Percentiles rank a stretch among this genome's conserved stretches.
Evolutionary conservation across 345 rosid species (phyloP).

Genomic region (Bruguiera gymnorhiza): DNA sequence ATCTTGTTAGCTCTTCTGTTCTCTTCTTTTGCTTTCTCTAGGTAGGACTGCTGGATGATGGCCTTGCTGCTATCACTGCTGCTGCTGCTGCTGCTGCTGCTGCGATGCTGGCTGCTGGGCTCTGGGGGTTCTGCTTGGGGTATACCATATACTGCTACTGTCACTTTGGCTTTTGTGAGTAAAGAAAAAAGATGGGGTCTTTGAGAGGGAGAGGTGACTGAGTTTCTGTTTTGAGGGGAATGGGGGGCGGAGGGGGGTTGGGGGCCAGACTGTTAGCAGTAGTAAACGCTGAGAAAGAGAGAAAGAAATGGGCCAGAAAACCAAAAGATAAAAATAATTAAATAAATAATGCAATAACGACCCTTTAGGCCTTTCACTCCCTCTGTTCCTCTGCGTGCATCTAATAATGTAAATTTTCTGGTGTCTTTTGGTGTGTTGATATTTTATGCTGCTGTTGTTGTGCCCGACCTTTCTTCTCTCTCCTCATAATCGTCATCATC

Average conservation of each 20-base stretch:
- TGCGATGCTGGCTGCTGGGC: neutral
- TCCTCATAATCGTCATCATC: neutral
- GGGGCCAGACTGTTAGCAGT: neutral
- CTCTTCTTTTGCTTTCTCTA: conserved; percentile 1
- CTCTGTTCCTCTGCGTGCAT: neutral
- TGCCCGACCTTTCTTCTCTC: neutral
- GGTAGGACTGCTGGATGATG: conserved; percentile 3
- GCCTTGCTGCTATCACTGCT: conserved; percentile 14
- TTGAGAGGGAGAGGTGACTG: conserved; percentile 31
- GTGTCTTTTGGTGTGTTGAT: neutral
- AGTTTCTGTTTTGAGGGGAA: neutral
- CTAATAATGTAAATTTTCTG: neutral
- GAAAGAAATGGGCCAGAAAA: too few relatives aligned
- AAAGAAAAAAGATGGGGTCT: conserved; percentile 10
- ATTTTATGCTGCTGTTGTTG: conserved; percentile 1
- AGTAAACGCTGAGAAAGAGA: neutral
- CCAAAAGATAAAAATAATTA: neutral
- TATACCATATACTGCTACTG: conserved; percentile 18
- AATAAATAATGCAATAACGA: conserved; percentile 11
- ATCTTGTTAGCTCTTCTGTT: conserved; percentile 21
- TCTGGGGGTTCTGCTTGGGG: neutral
- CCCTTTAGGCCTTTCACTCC: neutral
- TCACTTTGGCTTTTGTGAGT: conserved; percentile 41
- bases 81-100: neutral
- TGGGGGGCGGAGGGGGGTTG: too few relatives aligned